Evolutionary conservation across 2,329 filamentous ascomycete genomes (phyloP), one percentile per base, ranked within the genome.

Genomic region (Pyricularia pennisetigena): DNA sequence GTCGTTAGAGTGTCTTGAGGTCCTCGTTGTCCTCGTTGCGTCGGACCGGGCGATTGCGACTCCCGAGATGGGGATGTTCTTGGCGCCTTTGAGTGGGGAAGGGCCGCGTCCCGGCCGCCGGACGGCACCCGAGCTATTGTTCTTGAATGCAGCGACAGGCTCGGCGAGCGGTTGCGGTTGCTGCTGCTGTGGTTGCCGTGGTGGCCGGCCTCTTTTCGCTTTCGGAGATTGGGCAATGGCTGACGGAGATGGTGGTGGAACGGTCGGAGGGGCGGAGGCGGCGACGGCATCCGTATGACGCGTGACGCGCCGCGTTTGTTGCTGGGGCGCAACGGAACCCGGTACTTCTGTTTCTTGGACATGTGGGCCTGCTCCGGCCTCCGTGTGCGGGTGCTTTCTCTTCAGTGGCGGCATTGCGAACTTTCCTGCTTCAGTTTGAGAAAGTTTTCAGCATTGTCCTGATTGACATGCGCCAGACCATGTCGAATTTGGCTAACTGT

Each of bases 111-210:
- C 59, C 14, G 12, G 26, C 59, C 74, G 86, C 3, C 74, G 86
- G 3, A 75, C 91, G 2, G 79, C 79, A 41, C 26, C 86, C 74
- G 79, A 85, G 14, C 24, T 59, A n/a, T 66, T 9, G 41, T 26
- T 12, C 2, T 14, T 35, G 20, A 10, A 8, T 12, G 28, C 23
- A 3, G 9, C n/a, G 24, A 57, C 24, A 6, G 64, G 7, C 28
- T 4, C 41, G 14, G 7, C 14, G 7, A 41, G n/a, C n/a, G 26
- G 30, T 2, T 28, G 7, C 7, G 35, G 65, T 23, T 29, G 26
- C 5, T 30, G n/a, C 29, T 64, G 24, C 24, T 62, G 54, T 4
- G 30, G 2, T 16, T 57, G 28, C 54, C 66, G 66, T 12, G 28
- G 7, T 23, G 30, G 28, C 14, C 66, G 23, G 26, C 59, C 66